Evolutionary conservation across 768 basidiomycete species (phyloP), one percentile per base, ranked within the genome.

Genomic region (Termitomyces sp.): DNA sequence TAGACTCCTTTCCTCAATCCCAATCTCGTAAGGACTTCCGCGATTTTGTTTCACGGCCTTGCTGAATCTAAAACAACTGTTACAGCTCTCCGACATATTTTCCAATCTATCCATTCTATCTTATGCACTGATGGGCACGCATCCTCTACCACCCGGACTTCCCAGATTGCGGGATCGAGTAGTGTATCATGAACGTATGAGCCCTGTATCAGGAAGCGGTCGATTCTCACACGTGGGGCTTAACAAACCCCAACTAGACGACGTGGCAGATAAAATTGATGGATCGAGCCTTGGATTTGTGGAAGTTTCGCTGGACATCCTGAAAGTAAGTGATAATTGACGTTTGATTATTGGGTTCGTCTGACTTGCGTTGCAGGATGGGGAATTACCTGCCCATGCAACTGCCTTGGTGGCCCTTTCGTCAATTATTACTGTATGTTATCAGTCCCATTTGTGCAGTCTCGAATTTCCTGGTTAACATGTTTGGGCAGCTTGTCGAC

Each of bases 1-100:
- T 46, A 78, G 75, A 75, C 77, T 6, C 76, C 77, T 10, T 77
- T 72, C 56, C 60, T 78, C 49, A 78, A 78, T 51, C 76, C 77
- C 0, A 75, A 76, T 47, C 66, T 78, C 3, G 77, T 76, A 56
- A 60, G 73, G 18, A 20, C 6, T 41, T 12, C 18, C 22, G 23
- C 7, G 23, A 15, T 27, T n/a, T 22, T 38, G 1, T 15, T 23
- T 20, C 6, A 10, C 36, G 38, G 39, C 16, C 32, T 44, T 36
- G 11, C 36, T 27, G 1, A 20, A n/a, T 15, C 3, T 16, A 15
- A 5, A 13, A 29, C 11, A 29, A 43, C 32, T 47, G 25, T 50
- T 12, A 31, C 41, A 78, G 77, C 66, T 78, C 15, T 72, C 76
- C 1, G 77, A 78, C 52, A 55, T 77, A 35, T 77, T 78, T 54